Conservation (phyloP, 2,329 filamentous ascomycete genomes). For the Paecilomyces niveus region DNA sequence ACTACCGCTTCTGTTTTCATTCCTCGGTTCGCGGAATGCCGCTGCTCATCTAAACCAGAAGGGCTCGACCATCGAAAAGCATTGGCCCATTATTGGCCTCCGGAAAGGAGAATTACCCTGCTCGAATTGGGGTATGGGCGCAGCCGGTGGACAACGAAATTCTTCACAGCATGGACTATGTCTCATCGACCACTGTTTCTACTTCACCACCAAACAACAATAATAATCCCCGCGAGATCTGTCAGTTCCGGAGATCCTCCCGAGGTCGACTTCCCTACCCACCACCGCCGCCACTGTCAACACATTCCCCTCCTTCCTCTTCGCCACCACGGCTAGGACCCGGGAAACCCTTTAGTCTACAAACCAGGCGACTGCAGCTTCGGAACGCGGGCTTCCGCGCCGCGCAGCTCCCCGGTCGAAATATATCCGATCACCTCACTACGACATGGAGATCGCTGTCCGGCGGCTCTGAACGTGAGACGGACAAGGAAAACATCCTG, state of each 20-base stretch:
- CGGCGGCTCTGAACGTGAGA: conserved; percentile 9
- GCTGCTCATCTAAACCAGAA: background rate
- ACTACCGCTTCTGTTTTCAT: background rate
- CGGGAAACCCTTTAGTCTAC: conserved; percentile 15
- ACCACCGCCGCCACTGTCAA: conserved; percentile 1
- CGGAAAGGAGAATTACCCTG: background rate
- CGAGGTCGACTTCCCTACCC: conserved; percentile 1
- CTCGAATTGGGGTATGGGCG: background rate
- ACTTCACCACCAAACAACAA: background rate
- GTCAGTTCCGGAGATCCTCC: conserved; percentile 1
- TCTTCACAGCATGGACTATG: background rate
- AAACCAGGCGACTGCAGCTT: conserved; percentile 20
- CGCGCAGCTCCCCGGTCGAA: conserved; percentile 12
- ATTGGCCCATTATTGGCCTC: background rate
- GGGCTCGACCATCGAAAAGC: background rate
- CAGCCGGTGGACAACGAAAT: background rate
- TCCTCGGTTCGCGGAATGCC: background rate
- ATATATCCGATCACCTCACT: conserved; percentile 13
- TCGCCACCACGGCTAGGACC: conserved; percentile 5
- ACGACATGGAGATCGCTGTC: conserved; percentile 12
- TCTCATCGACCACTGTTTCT: background rate
- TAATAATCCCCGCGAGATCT: background rate
- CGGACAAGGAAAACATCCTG: conserved; percentile 11
- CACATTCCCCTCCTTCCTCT: conserved; percentile 8
- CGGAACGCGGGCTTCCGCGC: conserved; percentile 23